Evolutionary conservation across 768 basidiomycete species (phyloP).

Genomic region (Rhodotorula babjevae): DNA sequence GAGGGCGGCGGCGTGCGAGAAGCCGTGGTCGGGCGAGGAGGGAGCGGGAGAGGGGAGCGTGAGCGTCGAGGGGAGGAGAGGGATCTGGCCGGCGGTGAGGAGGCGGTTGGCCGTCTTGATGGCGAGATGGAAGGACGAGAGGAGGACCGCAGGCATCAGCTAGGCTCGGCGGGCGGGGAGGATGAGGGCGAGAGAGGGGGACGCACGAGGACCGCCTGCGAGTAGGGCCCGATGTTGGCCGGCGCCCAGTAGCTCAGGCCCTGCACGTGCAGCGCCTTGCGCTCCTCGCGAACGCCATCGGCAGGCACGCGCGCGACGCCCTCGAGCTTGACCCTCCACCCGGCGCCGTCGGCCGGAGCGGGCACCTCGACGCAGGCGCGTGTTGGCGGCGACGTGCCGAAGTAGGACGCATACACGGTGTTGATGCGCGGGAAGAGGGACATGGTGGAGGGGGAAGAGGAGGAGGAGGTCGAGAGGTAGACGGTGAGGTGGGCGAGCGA

Average conservation of each 20-base stretch:
- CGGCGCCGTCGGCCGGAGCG: constrained; percentile 37
- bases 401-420: constrained; percentile 69
- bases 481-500: constrained; percentile 74
- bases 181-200: background rate
- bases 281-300: constrained; percentile 17
- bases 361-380: constrained; percentile 87
- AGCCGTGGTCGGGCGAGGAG: constrained; percentile 51
- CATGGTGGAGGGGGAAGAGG: constrained; percentile 58
- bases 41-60: constrained; percentile 57
- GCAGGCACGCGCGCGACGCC: constrained; percentile 63
- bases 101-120: constrained; percentile 58
- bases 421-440: constrained; percentile 73
- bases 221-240: constrained; percentile 98
- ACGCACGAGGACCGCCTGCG: constrained; percentile 77
- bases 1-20: constrained; percentile 66
- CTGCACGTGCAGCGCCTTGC: constrained; percentile 87
- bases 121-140: background rate
- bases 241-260: constrained; percentile 97
- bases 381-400: constrained; percentile 85
- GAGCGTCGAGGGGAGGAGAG: constrained; percentile 71
- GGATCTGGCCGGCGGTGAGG: constrained; percentile 95
- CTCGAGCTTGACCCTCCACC: constrained; percentile 64
- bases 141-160: too few relatives aligned
- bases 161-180: background rate
- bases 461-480: constrained; percentile 55